Conservation (phyloP, 2,329 filamentous ascomycete species). For the Aspergillus sergii region DNA sequence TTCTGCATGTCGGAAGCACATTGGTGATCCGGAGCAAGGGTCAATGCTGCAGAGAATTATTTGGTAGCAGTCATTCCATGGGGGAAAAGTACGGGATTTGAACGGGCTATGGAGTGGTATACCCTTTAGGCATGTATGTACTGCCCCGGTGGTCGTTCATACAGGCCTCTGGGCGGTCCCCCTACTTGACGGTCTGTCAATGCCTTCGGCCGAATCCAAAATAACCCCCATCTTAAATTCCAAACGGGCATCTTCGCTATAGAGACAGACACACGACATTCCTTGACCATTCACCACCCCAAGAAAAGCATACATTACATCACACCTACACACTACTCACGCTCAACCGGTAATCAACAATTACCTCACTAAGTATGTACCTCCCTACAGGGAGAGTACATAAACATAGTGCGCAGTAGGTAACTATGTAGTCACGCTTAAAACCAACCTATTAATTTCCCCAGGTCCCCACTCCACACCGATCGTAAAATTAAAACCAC, state of each 20-base stretch:
- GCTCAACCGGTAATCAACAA: no score
- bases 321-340: not conserved
- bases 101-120: not conserved
- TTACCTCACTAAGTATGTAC: no score
- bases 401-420: no score
- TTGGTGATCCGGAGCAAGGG: constrained; percentile 5
- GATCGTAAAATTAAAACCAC: not conserved
- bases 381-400: not conserved
- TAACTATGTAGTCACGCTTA: not conserved
- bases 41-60: not conserved
- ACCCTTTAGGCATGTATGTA: not conserved
- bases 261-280: not conserved
- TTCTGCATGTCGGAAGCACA: constrained; percentile 6
- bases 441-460: not conserved
- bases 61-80: not conserved
- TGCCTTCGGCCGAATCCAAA: not conserved
- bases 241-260: not conserved
- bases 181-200: not conserved
- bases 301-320: not conserved
- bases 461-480: not conserved
- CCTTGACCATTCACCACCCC: not conserved
- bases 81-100: not conserved
- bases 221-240: not conserved
- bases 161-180: not conserved
- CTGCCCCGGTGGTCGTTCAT: no score